These are phyloP conservation scores for Pichia heedii DNA, from an alignment of 805 yeast genomes.

Conservation along the genomic window DNA sequence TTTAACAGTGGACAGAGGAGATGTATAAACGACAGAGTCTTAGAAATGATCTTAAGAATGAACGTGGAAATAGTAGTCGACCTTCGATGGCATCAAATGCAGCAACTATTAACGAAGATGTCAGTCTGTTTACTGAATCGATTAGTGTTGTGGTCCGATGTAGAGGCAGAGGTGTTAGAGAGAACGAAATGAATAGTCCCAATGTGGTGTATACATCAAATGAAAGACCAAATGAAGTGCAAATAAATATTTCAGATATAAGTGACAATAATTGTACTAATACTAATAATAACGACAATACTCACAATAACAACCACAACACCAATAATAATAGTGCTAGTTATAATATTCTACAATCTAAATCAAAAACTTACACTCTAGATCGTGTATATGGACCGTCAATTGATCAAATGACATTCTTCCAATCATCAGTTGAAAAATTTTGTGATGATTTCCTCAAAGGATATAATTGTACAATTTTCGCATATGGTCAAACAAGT, in stretches of 20 bases:
- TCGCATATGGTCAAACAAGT: conserved; percentile 57
- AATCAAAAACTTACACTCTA: conserved; percentile 34
- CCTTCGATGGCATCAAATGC: not conserved
- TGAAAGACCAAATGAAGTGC: conserved; percentile 13
- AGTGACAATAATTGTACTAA: too few species aligned
- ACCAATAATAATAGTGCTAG: not conserved
- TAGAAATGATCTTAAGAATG: not conserved
- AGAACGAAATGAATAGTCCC: conserved; percentile 36
- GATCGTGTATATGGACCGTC: conserved; percentile 49
- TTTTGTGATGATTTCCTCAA: conserved; percentile 39
- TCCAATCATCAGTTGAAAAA: conserved; percentile 38
- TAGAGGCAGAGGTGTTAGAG: conserved; percentile 40
- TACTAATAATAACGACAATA: not conserved
- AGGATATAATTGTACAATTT: conserved; percentile 46
- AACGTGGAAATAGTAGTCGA: not conserved
- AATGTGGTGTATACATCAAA: conserved; percentile 39
- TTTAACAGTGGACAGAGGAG: not conserved
- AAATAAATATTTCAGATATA: conserved; percentile 8
- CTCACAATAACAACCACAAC: not conserved
- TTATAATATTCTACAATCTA: conserved; percentile 1
- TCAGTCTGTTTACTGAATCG: conserved; percentile 3
- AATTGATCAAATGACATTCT: conserved; percentile 39
- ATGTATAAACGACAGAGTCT: not conserved
- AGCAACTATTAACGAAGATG: not conserved
- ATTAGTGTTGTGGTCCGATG: conserved; percentile 22